Evolutionary conservation across 305 asterid species (phyloP).

Genomic region (Rubia tinctorum): DNA sequence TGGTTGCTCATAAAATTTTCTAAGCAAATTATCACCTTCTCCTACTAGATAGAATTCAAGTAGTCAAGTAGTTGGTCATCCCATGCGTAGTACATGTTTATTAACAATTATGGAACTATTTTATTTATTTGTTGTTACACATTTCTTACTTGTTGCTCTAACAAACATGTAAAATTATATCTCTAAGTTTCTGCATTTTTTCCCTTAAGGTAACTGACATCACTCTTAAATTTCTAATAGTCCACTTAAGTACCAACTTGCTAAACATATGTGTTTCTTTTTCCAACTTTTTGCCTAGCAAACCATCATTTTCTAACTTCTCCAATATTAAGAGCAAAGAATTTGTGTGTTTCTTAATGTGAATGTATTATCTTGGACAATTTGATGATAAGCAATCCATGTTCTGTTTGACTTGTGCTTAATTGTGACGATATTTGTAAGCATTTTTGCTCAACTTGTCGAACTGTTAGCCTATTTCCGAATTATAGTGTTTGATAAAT

Average conservation of each 20-base stretch:
- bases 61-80: background rate
- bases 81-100: background rate
- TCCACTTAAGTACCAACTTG: too few relatives aligned
- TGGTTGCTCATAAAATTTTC: background rate
- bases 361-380: too few relatives aligned
- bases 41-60: background rate
- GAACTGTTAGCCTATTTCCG: too few relatives aligned
- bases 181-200: too few relatives aligned
- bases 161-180: too few relatives aligned
- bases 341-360: background rate
- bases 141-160: too few relatives aligned
- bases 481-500: too few relatives aligned
- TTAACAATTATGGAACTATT: background rate
- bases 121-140: background rate
- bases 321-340: background rate
- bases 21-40: background rate
- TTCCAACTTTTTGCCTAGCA: background rate
- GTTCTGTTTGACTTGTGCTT: too few relatives aligned
- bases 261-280: background rate
- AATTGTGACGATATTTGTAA: too few relatives aligned
- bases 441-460: too few relatives aligned
- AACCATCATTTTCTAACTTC: background rate
- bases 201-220: too few relatives aligned
- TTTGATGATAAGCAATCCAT: constrained; percentile 1
- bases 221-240: too few relatives aligned